Base-by-base conservation (phyloP, 169 alveolate species). In the Cryptosporidium parvum region DNA sequence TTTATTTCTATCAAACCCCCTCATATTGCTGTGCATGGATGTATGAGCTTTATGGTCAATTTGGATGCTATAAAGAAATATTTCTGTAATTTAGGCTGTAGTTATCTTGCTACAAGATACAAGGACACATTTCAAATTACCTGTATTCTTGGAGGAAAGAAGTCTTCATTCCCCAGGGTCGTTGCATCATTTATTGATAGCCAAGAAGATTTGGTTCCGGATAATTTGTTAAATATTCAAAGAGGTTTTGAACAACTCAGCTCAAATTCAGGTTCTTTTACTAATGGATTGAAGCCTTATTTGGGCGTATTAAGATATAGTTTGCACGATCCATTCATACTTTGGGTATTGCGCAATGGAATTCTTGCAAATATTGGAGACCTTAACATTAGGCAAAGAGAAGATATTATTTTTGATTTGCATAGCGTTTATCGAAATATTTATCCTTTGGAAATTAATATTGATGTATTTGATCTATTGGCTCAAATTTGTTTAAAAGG, bases 11-110 rank as follows among this genome's bases (percentile, higher is more conserved):
- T 89, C 39, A 89, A 94, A 67, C 95, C 93, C 37, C 97, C 97
- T 18, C 97, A 94, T 85, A 93, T 94, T 33, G 97, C 95, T 21
- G 92, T 94, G 12, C 97, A 94, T 87, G 97, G 97, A 70, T 93
- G 95, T 73, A 85, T 94, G 56, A 93, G 96, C 18, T 94, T 94
- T 86, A 94, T 94, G 97, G 94, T 93, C 10, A 94, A 94, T 67
- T 93, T 94, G 69, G 93, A 94, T 70, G 96, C 97, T 18, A 93
- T 94, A 12, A 84, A 94, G 65, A 86, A 86, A 42, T 94, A 91
- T 89, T 94, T 94, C 59, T 71, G 91, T 45, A 72, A 93, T 37
- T 48, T 92, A 59, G 97, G 97, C 21, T 96, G 97, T 10, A 86
- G 91, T 52, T 94, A 92, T 75, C 75, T 92, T 58, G 93, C 94